Evolutionary conservation across 2,329 filamentous ascomycete species (phyloP).

Genomic region (Balansia obtecta): DNA sequence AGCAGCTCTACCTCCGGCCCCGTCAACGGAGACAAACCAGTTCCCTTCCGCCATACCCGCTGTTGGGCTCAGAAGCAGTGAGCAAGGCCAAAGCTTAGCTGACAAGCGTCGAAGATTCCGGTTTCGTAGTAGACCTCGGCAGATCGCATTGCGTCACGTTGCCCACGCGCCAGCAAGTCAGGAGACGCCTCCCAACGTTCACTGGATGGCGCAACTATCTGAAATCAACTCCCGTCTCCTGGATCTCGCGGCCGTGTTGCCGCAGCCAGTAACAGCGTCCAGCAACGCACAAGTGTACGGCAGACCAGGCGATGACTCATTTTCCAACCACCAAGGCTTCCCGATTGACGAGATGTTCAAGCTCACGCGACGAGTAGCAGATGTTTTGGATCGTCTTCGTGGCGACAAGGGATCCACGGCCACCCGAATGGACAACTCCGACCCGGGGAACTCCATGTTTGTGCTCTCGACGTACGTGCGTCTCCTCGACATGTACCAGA

Average conservation of each 20-base stretch:
- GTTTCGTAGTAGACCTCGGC: constrained; percentile 16
- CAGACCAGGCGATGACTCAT: constrained; percentile 10
- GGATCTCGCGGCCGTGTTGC: constrained; percentile 23
- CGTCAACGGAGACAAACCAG: neutral
- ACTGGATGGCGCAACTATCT: constrained; percentile 28
- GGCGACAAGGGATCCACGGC: constrained; percentile 4
- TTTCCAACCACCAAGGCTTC: constrained; percentile 16
- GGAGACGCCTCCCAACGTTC: constrained; percentile 12
- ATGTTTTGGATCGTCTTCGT: constrained; percentile 19
- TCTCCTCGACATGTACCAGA: constrained; percentile 28
- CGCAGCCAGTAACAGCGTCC: constrained; percentile 14
- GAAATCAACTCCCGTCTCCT: constrained; percentile 25
- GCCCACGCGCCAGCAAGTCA: constrained; percentile 10
- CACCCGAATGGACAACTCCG: constrained; percentile 16
- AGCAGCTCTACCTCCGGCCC: neutral
- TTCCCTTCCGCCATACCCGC: neutral
- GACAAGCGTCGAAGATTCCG: constrained; percentile 14
- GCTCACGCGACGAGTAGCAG: constrained; percentile 24
- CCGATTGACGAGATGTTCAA: constrained; percentile 29
- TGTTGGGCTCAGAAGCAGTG: neutral
- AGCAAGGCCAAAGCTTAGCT: constrained; percentile 1
- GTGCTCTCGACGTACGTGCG: constrained; percentile 26
- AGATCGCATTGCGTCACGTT: constrained; percentile 20
- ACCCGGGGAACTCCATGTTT: constrained; percentile 26
- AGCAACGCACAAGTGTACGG: constrained; percentile 9